Conservation (phyloP, 352 stramenopile genomes). For the Globisporangium canariense region DNA sequence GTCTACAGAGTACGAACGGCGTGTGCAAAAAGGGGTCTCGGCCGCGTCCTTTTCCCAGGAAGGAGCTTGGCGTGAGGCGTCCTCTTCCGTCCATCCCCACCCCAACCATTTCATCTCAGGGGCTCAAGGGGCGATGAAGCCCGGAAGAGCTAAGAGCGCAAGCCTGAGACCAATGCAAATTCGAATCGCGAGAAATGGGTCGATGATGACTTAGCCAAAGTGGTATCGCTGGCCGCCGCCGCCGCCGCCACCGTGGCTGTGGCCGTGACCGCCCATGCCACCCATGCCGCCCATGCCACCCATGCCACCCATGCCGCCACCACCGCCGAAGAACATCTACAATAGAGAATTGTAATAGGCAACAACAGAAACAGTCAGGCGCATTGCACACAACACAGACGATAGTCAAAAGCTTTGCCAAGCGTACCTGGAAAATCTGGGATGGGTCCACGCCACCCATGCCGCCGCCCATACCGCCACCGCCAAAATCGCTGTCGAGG, state of each 20-base stretch:
- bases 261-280: slow-evolving; percentile 40
- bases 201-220: slow-evolving; percentile 48
- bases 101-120: neutral
- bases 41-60: neutral
- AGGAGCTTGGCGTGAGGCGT: neutral
- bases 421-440: slow-evolving; percentile 78
- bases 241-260: slow-evolving; percentile 26
- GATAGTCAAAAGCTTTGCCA: neutral
- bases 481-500: slow-evolving; percentile 86
- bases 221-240: slow-evolving; percentile 65
- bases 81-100: neutral
- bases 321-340: slow-evolving; percentile 82
- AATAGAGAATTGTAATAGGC: neutral
- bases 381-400: neutral
- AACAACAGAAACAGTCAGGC: slow-evolving; percentile 3
- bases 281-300: slow-evolving; percentile 33
- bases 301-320: slow-evolving; percentile 32
- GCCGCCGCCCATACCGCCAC: slow-evolving; percentile 71
- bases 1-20: slow-evolving; percentile 16
- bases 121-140: neutral
- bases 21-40: slow-evolving; percentile 11
- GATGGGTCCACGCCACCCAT: slow-evolving; percentile 81
- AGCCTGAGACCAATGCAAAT: slow-evolving; percentile 8
- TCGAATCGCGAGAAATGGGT: neutral
- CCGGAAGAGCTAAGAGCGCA: neutral